Conservation (phyloP, 2,329 filamentous ascomycete genomes). For the Emmonsia crescens region DNA sequence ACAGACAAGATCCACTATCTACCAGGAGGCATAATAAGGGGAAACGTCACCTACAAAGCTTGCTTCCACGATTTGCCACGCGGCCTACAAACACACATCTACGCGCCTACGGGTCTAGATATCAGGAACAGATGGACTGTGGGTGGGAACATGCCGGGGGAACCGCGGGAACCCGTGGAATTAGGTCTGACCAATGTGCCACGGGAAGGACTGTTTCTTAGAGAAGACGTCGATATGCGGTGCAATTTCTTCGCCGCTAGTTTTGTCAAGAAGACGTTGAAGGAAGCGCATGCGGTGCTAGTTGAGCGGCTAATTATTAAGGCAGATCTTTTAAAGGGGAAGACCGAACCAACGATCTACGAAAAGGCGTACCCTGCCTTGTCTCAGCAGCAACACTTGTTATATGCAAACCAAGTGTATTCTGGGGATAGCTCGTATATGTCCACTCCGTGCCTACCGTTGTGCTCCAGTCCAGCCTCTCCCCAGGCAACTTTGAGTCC, state of each 20-base stretch:
- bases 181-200: slow-evolving; percentile 53
- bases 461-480: background rate
- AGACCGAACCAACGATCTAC: slow-evolving; percentile 10
- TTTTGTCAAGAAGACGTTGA: slow-evolving; percentile 75
- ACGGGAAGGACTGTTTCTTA: slow-evolving; percentile 59
- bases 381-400: background rate
- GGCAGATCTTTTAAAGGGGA: slow-evolving; percentile 32
- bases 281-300: slow-evolving; percentile 60
- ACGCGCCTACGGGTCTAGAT: slow-evolving; percentile 70
- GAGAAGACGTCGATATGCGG: slow-evolving; percentile 75
- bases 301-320: slow-evolving; percentile 53
- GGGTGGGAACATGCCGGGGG: slow-evolving; percentile 59
- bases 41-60: slow-evolving; percentile 65
- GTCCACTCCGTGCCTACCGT: background rate
- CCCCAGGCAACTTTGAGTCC: background rate
- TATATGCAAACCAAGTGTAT: background rate
- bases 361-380: slow-evolving; percentile 4
- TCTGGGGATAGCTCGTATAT: background rate
- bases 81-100: slow-evolving; percentile 72
- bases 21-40: slow-evolving; percentile 52
- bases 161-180: slow-evolving; percentile 55
- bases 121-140: slow-evolving; percentile 70
- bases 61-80: slow-evolving; percentile 65
- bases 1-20: slow-evolving; percentile 69
- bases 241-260: slow-evolving; percentile 65